Evolutionary conservation across 2,329 filamentous ascomycete genomes (phyloP).

Genomic region (Monosporascus sp.): DNA sequence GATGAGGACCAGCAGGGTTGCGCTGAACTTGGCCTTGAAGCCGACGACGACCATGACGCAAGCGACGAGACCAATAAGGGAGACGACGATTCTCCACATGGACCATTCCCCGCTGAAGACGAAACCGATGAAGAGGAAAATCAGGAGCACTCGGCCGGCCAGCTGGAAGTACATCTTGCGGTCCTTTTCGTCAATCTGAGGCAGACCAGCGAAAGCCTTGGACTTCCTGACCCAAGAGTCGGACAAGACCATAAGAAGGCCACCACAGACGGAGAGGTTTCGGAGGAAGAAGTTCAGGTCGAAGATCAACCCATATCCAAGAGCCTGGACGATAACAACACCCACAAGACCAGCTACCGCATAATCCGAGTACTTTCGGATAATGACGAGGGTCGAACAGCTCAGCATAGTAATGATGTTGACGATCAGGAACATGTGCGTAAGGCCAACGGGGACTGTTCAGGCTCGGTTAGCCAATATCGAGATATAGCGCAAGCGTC

Average conservation of each 20-base stretch:
- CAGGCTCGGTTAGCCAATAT: constrained; percentile 13
- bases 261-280: constrained; percentile 95
- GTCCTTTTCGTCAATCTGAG: constrained; percentile 95
- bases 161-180: constrained; percentile 99
- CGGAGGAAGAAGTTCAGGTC: constrained; percentile 99
- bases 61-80: constrained; percentile 77
- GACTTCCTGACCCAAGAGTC: constrained; percentile 98
- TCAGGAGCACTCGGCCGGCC: constrained; percentile 87
- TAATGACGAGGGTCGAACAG: constrained; percentile 82
- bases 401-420: constrained; percentile 85
- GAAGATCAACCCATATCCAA: constrained; percentile 97
- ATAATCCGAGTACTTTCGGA: constrained; percentile 87
- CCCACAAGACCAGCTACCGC: constrained; percentile 84
- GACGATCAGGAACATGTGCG: constrained; percentile 83
- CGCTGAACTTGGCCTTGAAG: constrained; percentile 99
- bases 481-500: not conserved
- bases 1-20: constrained; percentile 89
- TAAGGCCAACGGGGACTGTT: constrained; percentile 79
- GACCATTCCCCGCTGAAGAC: constrained; percentile 94
- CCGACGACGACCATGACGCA: constrained; percentile 98
- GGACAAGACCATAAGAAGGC: constrained; percentile 94
- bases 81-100: constrained; percentile 80
- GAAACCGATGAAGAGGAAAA: constrained; percentile 96
- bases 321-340: constrained; percentile 87
- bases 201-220: constrained; percentile 91